A percentile compares a stretch with the other conserved stretches of the same genome.
These are phyloP conservation scores for Phaeodactylum tricornutum DNA, from an alignment of 108 stramenopile species.

Conservation along the genomic window DNA sequence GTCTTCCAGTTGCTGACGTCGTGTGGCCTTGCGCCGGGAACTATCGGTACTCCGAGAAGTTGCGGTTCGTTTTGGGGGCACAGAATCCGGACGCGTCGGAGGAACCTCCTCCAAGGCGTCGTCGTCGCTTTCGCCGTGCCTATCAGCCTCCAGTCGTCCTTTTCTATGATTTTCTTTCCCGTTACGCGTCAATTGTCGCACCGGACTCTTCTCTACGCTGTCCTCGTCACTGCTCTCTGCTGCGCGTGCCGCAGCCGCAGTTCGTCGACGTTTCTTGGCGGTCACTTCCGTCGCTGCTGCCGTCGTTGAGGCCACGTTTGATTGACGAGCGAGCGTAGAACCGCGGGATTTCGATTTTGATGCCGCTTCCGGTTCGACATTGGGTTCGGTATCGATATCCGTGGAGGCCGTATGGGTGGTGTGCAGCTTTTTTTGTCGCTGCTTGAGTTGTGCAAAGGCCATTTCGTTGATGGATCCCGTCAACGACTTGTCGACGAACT, in stretches of 20 bases:
- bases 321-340: constrained; percentile 7
- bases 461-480: constrained; percentile 48
- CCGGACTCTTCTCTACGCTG: constrained; percentile 6
- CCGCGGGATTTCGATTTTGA: constrained; percentile 13
- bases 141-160: constrained; percentile 9
- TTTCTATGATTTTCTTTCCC: not conserved
- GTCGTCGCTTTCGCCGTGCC: not conserved
- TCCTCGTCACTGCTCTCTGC: constrained; percentile 24
- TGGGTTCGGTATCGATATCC: constrained; percentile 8
- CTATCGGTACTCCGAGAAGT: not conserved
- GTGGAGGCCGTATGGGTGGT: constrained; percentile 4
- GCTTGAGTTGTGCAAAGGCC: constrained; percentile 36
- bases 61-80: not conserved
- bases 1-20: constrained; percentile 2
- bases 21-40: not conserved
- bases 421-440: constrained; percentile 33
- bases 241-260: too few species aligned
- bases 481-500: constrained; percentile 78
- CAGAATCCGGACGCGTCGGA: too few species aligned
- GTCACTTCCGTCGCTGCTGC: too few species aligned
- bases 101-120: not conserved
- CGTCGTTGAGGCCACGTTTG: too few species aligned
- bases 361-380: constrained; percentile 5
- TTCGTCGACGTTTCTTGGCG: too few species aligned
- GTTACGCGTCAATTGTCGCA: constrained; percentile 10